These are phyloP conservation scores for Aspergillus sclerotiicarbonarius DNA, from an alignment of 495 filamentous ascomycete species.

Conservation along the genomic window DNA sequence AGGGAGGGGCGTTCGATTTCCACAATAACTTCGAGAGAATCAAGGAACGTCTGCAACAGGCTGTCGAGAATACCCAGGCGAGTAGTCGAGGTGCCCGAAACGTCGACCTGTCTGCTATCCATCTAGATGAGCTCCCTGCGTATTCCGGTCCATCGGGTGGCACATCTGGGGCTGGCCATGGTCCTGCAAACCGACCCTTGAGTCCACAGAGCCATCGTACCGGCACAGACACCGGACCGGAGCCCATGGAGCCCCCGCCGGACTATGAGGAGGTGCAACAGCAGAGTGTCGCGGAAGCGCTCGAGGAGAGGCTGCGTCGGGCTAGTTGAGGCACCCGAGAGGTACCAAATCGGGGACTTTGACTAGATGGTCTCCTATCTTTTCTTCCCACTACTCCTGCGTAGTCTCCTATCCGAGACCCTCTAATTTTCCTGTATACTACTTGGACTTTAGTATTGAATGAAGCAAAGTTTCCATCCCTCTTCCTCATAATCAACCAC, in stretches of 20 bases:
- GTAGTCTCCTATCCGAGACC: neutral
- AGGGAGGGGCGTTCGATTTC: constrained; percentile 93
- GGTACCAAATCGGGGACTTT: neutral
- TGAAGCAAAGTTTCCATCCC: neutral
- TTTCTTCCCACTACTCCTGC: neutral
- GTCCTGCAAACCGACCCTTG: constrained; percentile 8
- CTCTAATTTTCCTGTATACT: neutral
- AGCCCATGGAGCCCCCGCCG: constrained; percentile 80
- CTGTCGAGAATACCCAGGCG: constrained; percentile 65
- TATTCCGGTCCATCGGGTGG: constrained; percentile 53
- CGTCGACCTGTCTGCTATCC: constrained; percentile 56
- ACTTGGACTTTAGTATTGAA: neutral
- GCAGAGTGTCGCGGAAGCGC: constrained; percentile 64
- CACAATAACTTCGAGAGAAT: constrained; percentile 78
- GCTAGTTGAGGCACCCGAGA: constrained; percentile 21
- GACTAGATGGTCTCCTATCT: neutral
- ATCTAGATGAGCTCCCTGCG: constrained; percentile 81
- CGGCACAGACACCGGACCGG: constrained; percentile 20
- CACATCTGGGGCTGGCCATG: neutral
- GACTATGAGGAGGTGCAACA: constrained; percentile 90
- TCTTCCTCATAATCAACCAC: constrained; percentile 10
- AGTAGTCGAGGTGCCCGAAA: constrained; percentile 44
- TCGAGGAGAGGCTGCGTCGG: constrained; percentile 49
- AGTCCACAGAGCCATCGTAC: constrained; percentile 15
- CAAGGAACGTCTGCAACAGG: constrained; percentile 78